Evolutionary conservation across 2,329 filamentous ascomycete genomes (phyloP).

Genomic region (Scorias spongiosa): DNA sequence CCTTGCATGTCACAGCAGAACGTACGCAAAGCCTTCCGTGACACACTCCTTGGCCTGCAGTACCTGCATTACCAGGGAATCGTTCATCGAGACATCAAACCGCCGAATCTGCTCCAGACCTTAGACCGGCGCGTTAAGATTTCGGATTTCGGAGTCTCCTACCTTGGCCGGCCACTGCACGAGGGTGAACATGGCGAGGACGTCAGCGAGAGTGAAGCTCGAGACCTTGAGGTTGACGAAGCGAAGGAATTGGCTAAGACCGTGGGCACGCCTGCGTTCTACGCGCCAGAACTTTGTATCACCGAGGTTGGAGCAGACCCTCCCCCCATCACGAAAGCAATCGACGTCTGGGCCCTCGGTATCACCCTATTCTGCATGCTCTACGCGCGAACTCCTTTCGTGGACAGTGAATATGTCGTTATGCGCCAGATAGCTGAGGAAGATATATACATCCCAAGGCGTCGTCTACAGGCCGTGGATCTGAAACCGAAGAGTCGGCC

Average conservation of each 20-base stretch:
- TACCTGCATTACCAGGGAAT: slow-evolving; percentile 53
- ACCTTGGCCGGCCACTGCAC: slow-evolving; percentile 75
- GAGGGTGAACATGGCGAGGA: slow-evolving; percentile 50
- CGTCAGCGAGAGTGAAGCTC: slow-evolving; percentile 58
- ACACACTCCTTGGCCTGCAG: slow-evolving; percentile 83
- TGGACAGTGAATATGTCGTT: slow-evolving; percentile 80
- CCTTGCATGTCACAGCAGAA: slow-evolving; percentile 80
- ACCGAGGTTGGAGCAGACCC: slow-evolving; percentile 54
- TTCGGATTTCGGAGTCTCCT: slow-evolving; percentile 96
- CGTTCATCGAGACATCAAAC: slow-evolving; percentile 37
- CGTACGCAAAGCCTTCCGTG: slow-evolving; percentile 71
- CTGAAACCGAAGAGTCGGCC: slow-evolving; percentile 29
- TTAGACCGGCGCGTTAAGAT: slow-evolving; percentile 83
- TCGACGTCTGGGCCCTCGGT: slow-evolving; percentile 93
- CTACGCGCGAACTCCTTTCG: slow-evolving; percentile 86
- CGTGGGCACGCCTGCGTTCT: slow-evolving; percentile 93
- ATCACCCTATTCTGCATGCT: slow-evolving; percentile 93
- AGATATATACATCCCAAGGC: slow-evolving; percentile 75
- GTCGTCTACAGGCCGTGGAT: slow-evolving; percentile 60
- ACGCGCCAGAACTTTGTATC: slow-evolving; percentile 89
- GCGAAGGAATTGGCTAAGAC: slow-evolving; percentile 96
- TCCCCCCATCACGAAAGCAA: slow-evolving; percentile 74
- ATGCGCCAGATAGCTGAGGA: slow-evolving; percentile 84
- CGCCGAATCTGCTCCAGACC: slow-evolving; percentile 78
- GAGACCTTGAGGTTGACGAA: slow-evolving; percentile 59